These are phyloP conservation scores for Dendrostoma leiphaemia DNA, from an alignment of 2,329 filamentous ascomycete genomes.

Conservation along the genomic window DNA sequence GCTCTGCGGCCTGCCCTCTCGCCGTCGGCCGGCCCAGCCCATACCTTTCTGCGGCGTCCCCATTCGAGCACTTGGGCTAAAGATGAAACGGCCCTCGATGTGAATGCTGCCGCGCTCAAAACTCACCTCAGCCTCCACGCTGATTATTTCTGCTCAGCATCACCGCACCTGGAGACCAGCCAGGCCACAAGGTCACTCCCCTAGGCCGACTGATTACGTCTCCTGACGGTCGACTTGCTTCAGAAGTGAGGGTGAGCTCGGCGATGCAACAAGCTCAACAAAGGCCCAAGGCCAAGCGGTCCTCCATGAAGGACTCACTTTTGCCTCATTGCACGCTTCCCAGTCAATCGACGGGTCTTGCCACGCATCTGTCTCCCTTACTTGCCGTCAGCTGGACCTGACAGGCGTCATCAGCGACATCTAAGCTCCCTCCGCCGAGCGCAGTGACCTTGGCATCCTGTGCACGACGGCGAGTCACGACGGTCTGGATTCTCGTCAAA, in stretches of 20 bases:
- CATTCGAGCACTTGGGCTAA: neutral
- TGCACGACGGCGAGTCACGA: neutral
- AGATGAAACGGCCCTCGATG: neutral
- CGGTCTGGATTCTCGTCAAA: neutral
- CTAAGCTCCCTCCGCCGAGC: too few species aligned
- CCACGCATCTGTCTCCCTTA: neutral
- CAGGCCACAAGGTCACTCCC: neutral
- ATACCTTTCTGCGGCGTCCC: too few species aligned
- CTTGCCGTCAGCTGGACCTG: neutral
- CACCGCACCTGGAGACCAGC: neutral
- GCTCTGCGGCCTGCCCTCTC: too few species aligned
- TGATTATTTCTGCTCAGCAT: neutral
- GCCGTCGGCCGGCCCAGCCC: too few species aligned
- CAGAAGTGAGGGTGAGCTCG: too few species aligned
- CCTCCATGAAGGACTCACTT: neutral
- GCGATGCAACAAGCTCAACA: too few species aligned
- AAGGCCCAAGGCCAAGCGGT: neutral
- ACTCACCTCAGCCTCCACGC: neutral
- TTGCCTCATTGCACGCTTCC: neutral
- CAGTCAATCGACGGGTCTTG: neutral
- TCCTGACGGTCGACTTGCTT: neutral
- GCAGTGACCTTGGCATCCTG: too few species aligned
- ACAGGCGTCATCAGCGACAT: neutral
- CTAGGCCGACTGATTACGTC: neutral
- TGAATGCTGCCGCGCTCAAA: too few species aligned